Evolutionary conservation across 129 eudicot species (phyloP).

Genomic region (Oenanthe sinensis): DNA sequence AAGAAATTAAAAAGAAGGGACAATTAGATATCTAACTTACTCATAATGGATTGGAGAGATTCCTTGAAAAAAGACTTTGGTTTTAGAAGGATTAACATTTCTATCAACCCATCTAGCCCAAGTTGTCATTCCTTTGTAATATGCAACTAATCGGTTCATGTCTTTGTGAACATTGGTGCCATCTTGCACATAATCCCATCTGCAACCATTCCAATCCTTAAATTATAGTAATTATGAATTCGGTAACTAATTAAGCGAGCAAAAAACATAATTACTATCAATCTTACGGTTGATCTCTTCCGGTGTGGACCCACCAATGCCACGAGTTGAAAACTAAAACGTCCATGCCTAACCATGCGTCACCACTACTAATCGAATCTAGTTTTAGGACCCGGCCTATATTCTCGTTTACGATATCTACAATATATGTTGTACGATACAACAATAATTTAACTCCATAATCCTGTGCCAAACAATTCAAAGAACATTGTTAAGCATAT

Average conservation of each 20-base stretch:
- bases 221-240: neutral
- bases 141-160: conserved; percentile 63
- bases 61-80: conserved; percentile 72
- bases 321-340: conserved; percentile 72
- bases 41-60: conserved; percentile 62
- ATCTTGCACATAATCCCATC: conserved; percentile 63
- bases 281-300: conserved; percentile 42
- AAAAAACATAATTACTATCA: neutral
- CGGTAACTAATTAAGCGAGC: neutral
- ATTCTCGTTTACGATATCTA: conserved; percentile 41
- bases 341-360: conserved; percentile 48
- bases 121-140: conserved; percentile 47
- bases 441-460: conserved; percentile 36
- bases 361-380: conserved; percentile 43
- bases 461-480: conserved; percentile 34
- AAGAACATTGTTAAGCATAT: neutral
- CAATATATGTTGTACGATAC: conserved; percentile 48
- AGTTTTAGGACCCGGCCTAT: conserved; percentile 48
- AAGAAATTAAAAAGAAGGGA: neutral
- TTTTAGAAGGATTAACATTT: conserved; percentile 38
- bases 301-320: conserved; percentile 78
- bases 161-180: conserved; percentile 45
- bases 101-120: conserved; percentile 72
- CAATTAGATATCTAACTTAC: conserved; percentile 14
- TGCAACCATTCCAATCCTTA: conserved; percentile 16